Evolutionary conservation across 805 yeast genomes (phyloP).

Genomic region (Candida patagonica): DNA sequence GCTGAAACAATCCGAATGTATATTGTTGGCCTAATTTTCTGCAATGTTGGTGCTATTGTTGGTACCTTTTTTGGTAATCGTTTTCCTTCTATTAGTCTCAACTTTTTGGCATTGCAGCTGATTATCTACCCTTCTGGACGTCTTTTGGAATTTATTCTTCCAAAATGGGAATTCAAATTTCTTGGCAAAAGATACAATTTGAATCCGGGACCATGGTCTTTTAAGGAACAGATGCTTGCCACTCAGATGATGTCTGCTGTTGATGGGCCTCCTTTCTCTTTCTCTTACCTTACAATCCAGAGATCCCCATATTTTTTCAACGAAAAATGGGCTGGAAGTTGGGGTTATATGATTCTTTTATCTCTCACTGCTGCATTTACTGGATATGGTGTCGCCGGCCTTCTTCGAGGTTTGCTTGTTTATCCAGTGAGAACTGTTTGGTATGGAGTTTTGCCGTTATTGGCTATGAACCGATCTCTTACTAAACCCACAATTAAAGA

Average conservation of each 20-base stretch:
- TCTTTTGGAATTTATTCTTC: slow-evolving; percentile 34
- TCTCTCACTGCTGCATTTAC: slow-evolving; percentile 40
- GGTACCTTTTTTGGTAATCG: slow-evolving; percentile 51
- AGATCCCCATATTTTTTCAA: slow-evolving; percentile 9
- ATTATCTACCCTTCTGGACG: slow-evolving; percentile 54
- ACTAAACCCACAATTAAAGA: slow-evolving; percentile 23
- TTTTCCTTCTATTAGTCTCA: slow-evolving; percentile 43
- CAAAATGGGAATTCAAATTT: slow-evolving; percentile 37
- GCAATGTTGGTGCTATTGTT: slow-evolving; percentile 46
- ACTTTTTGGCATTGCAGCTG: slow-evolving; percentile 48
- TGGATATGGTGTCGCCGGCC: slow-evolving; percentile 46
- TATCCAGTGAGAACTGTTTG: slow-evolving; percentile 36
- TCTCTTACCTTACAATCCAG: slow-evolving; percentile 18
- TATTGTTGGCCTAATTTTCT: slow-evolving; percentile 43
- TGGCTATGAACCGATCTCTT: slow-evolving; percentile 41
- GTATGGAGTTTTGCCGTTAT: slow-evolving; percentile 48
- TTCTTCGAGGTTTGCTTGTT: slow-evolving; percentile 41
- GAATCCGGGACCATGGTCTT: slow-evolving; percentile 55
- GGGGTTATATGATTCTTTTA: slow-evolving; percentile 37
- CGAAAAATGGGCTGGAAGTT: slow-evolving; percentile 13
- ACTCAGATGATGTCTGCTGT: slow-evolving; percentile 33
- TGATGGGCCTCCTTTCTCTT: slow-evolving; percentile 39
- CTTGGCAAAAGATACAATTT: slow-evolving; percentile 34
- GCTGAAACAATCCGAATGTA: slow-evolving; percentile 47
- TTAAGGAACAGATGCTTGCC: slow-evolving; percentile 55